Evolutionary conservation across 2,329 filamentous ascomycete genomes (phyloP).

Genomic region (Nemania sp.): DNA sequence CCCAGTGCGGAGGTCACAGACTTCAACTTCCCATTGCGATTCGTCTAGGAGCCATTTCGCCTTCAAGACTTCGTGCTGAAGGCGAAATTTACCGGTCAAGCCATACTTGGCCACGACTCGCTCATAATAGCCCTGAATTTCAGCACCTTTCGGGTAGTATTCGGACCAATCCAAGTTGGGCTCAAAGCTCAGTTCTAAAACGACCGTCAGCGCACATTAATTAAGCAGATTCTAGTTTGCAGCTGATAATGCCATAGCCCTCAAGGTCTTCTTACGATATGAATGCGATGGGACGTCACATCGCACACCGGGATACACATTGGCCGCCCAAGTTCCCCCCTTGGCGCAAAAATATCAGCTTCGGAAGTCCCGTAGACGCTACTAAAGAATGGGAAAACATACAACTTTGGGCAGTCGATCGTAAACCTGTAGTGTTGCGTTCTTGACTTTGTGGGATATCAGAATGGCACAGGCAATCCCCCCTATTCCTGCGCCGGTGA

Average conservation of each 20-base stretch:
- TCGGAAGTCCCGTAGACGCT: neutral
- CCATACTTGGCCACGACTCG: constrained; percentile 71
- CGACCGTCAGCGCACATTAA: neutral
- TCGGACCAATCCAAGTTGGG: constrained; percentile 78
- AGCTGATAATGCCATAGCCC: neutral
- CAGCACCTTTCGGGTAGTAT: constrained; percentile 73
- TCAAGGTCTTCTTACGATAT: constrained; percentile 14
- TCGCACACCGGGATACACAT: constrained; percentile 17
- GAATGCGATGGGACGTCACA: constrained; percentile 15
- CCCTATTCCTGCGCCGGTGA: constrained; percentile 13
- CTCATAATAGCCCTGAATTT: constrained; percentile 77
- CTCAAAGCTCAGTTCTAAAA: constrained; percentile 8
- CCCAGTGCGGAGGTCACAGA: constrained; percentile 55
- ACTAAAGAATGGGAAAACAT: neutral
- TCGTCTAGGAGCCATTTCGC: constrained; percentile 65
- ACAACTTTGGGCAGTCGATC: constrained; percentile 7
- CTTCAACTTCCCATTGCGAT: constrained; percentile 65
- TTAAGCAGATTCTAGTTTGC: neutral
- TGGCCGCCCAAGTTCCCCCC: constrained; percentile 17
- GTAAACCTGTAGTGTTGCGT: constrained; percentile 9
- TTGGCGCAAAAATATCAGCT: neutral
- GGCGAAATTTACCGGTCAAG: constrained; percentile 69
- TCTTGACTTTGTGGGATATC: constrained; percentile 18
- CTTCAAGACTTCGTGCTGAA: constrained; percentile 66
- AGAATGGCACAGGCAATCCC: constrained; percentile 11